Percentiles rank a stretch among this genome's conserved stretches.
Conservation (phyloP, 2,329 filamentous ascomycete genomes). For the Leptographium procerum region DNA sequence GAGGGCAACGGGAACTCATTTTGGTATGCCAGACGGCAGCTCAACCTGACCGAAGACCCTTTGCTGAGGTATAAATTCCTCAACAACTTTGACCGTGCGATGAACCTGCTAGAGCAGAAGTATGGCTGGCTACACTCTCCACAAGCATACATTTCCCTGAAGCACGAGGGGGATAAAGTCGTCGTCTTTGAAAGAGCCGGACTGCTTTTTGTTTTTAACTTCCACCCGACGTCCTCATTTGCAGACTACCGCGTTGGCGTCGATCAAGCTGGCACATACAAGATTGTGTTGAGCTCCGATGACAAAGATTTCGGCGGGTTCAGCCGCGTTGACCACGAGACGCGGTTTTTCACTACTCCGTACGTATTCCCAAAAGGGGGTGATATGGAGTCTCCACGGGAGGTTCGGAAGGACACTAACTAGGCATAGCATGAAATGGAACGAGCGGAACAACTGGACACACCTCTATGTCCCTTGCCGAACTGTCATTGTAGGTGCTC, state of each 20-base stretch:
- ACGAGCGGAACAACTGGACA: slow-evolving; percentile 76
- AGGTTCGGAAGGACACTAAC: slow-evolving; percentile 3
- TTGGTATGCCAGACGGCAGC: slow-evolving; percentile 86
- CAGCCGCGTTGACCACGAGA: slow-evolving; percentile 63
- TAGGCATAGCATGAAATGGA: slow-evolving; percentile 58
- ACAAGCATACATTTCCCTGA: slow-evolving; percentile 87
- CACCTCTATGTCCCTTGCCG: slow-evolving; percentile 83
- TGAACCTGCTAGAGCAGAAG: slow-evolving; percentile 80
- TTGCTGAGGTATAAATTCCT: slow-evolving; percentile 83
- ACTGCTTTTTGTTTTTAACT: slow-evolving; percentile 91
- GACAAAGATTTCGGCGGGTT: slow-evolving; percentile 67
- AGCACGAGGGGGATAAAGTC: slow-evolving; percentile 88
- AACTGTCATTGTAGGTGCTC: slow-evolving; percentile 63
- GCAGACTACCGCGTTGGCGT: slow-evolving; percentile 88
- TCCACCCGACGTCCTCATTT: slow-evolving; percentile 75
- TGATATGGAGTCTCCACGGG: neutral
- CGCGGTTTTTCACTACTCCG: slow-evolving; percentile 83
- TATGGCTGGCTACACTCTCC: slow-evolving; percentile 81
- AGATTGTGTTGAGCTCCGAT: slow-evolving; percentile 76
- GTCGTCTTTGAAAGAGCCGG: slow-evolving; percentile 91
- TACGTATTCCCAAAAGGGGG: slow-evolving; percentile 1
- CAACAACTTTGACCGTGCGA: slow-evolving; percentile 84
- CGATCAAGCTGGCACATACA: slow-evolving; percentile 74
- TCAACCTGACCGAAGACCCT: slow-evolving; percentile 80
- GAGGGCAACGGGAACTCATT: slow-evolving; percentile 88